These are phyloP conservation scores for Coccomyxa sp. DNA, from an alignment of 139 green algal species.

Conservation along the genomic window DNA sequence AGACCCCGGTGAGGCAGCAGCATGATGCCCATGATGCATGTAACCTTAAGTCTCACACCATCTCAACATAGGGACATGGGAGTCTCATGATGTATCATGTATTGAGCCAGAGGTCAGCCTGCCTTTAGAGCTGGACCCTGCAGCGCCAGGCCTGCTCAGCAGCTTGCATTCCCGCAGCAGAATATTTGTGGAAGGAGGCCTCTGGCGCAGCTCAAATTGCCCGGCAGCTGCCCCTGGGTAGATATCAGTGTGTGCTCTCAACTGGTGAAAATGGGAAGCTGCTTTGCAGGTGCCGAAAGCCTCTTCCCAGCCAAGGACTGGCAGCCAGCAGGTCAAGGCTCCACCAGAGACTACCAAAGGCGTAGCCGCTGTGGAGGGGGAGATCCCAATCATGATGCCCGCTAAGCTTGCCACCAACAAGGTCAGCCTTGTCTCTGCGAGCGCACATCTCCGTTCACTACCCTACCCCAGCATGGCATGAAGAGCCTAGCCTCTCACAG, in stretches of 20 bases:
- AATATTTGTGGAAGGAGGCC: background rate
- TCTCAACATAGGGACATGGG: background rate
- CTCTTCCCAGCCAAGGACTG: no score
- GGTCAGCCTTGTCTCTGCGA: no score
- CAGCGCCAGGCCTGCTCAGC: background rate
- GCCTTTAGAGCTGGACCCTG: background rate
- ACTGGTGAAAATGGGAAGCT: no score
- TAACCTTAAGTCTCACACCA: background rate
- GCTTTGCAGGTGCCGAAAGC: no score
- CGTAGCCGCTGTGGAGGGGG: background rate
- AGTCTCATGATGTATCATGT: background rate
- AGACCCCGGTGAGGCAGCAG: background rate
- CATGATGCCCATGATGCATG: background rate
- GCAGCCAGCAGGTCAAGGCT: background rate
- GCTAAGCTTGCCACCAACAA: conserved; percentile 10
- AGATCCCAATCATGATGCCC: conserved; percentile 14
- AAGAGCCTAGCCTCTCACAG: no score
- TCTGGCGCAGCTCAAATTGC: background rate
- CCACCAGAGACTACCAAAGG: background rate
- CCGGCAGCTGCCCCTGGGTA: background rate
- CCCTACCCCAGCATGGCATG: no score
- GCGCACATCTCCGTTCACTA: no score
- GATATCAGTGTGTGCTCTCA: background rate
- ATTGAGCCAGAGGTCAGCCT: no score
- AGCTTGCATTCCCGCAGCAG: no score